phyloP scores from a whole-genome alignment of 495 filamentous ascomycete genomes.

The Penicillium manginii region DNA sequence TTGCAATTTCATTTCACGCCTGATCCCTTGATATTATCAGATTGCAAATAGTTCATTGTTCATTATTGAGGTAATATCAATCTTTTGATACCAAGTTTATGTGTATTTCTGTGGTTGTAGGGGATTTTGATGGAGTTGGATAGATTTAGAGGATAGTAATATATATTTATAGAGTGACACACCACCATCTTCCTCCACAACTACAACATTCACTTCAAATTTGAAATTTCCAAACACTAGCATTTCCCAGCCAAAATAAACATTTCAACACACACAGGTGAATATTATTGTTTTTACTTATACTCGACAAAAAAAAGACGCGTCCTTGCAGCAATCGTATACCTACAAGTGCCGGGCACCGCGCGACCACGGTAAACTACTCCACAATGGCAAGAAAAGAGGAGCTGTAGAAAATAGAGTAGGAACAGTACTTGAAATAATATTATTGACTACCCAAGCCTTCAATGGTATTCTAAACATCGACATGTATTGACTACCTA shows the following conservation, averaged over 20 bases:
- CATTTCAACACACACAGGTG: too few species aligned
- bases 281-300: too few species aligned
- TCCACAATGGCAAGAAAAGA: too few species aligned
- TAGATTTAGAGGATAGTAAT: neutral
- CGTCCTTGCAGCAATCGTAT: too few species aligned
- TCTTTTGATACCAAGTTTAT: neutral
- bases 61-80: neutral
- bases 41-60: neutral
- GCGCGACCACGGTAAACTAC: neutral
- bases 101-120: neutral
- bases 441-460: too few species aligned
- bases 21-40: neutral
- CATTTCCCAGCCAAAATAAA: too few species aligned
- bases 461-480: too few species aligned
- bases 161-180: neutral
- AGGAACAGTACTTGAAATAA: too few species aligned
- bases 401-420: too few species aligned
- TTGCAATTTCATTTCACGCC: neutral
- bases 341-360: neutral
- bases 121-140: neutral
- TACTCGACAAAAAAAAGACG: too few species aligned
- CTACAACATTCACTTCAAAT: neutral
- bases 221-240: too few species aligned
- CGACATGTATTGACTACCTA: too few species aligned
- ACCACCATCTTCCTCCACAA: neutral